Percentiles rank a stretch among this genome's conserved stretches.
Conservation (phyloP, 148 eudicot species). For the Chenopodium suecicum region DNA sequence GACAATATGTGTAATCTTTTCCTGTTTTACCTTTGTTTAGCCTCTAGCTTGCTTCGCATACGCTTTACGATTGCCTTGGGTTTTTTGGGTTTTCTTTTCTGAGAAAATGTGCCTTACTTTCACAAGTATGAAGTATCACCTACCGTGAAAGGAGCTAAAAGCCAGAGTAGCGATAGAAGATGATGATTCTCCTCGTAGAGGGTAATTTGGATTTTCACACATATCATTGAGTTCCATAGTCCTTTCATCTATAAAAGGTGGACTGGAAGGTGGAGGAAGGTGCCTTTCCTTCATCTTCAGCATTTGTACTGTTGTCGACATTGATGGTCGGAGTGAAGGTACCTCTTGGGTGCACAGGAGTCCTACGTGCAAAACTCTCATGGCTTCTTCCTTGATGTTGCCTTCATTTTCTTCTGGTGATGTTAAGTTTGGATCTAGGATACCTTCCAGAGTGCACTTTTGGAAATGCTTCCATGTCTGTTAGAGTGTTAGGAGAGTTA, state of each 20-base stretch:
- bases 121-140: not conserved
- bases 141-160: not conserved
- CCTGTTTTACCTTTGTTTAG: not conserved
- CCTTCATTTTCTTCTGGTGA: not conserved
- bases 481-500: slow-evolving; percentile 27
- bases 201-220: slow-evolving; percentile 10
- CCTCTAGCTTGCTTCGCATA: not conserved
- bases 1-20: not conserved
- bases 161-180: slow-evolving; percentile 8
- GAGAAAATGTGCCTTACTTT: not conserved
- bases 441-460: slow-evolving; percentile 35
- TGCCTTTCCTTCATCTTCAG: slow-evolving; percentile 35
- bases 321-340: slow-evolving; percentile 53
- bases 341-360: slow-evolving; percentile 58
- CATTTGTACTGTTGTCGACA: slow-evolving; percentile 51
- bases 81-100: not conserved
- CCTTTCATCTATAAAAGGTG: slow-evolving; percentile 50
- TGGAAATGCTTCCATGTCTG: slow-evolving; percentile 69
- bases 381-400: slow-evolving; percentile 27
- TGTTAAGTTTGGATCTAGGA: slow-evolving; percentile 43
- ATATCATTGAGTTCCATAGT: slow-evolving; percentile 33
- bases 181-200: slow-evolving; percentile 4
- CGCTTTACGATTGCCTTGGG: not conserved
- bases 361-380: slow-evolving; percentile 38
- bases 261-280: slow-evolving; percentile 48